phyloP scores from a whole-genome alignment of 2,329 filamentous ascomycete genomes.

The Diplodia seriata region DNA sequence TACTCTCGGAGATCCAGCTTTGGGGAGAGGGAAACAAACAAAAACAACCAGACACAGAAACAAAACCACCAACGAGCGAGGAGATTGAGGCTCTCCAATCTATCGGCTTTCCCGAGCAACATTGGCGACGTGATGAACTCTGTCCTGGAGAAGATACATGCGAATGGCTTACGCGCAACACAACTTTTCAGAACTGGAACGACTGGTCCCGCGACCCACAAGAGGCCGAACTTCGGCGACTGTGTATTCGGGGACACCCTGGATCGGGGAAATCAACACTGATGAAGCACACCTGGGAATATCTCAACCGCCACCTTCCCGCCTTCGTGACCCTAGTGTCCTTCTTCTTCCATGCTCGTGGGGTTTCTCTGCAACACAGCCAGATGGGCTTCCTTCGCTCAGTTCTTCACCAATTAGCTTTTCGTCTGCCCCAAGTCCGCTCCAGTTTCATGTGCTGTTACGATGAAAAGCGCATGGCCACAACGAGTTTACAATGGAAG shows the following conservation, averaged over 20 bases:
- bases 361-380: not conserved
- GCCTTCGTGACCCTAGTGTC: not conserved
- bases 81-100: not conserved
- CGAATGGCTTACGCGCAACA: not conserved
- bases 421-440: not conserved
- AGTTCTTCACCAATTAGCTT: not conserved
- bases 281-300: not conserved
- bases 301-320: not conserved
- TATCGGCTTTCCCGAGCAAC: conserved; percentile 1
- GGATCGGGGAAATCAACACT: conserved; percentile 3
- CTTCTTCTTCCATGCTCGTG: conserved; percentile 1
- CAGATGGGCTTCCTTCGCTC: not conserved
- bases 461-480: not conserved
- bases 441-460: not conserved
- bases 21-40: not conserved
- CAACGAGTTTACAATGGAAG: not conserved
- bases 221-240: not conserved
- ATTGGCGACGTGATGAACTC: not conserved
- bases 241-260: not conserved
- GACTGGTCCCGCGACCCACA: not conserved
- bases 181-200: not conserved
- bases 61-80: not conserved
- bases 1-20: not conserved
- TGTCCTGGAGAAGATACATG: conserved; percentile 2
- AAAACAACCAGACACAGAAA: not conserved